Evolutionary conservation across 768 basidiomycete genomes (phyloP), one percentile per base, ranked within the genome.

Genomic region (Cystofilobasidium macerans): DNA sequence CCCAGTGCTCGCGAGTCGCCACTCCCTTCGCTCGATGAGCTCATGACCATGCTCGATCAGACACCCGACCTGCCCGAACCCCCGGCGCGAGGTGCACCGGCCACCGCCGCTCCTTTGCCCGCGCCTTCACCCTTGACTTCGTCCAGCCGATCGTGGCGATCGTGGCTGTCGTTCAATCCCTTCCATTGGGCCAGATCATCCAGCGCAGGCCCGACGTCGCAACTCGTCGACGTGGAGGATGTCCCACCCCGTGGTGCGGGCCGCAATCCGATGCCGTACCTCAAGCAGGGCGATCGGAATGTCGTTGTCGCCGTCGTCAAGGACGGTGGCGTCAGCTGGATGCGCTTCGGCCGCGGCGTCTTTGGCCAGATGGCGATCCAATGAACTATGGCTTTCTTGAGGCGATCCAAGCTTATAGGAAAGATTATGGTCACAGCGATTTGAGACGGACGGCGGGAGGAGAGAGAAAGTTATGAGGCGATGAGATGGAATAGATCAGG

Each of bases 251-350:
- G 28, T 3, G 26, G 51, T 5, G 51, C 51, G 6, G 51, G 51
- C 51, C 26, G 30, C 28, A 54, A 54, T 20, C 51, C 51, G 51
- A 54, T 54, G 51, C 51, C 51, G 3, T 54, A 30, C 51, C 51
- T 54, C 51, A 54, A 54, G 51, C 51, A 54, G 18, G 51, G 51
- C 28, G 51, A 54, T 30, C 28, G 28, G 5, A 54, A 54, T 30
- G 51, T 54, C 51, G 51, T 54, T 30, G 2, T 54, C 18, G 51
- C 51, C 51, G 51, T 54, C 51, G 51, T 54, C 51, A 54, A 28
- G 28, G 51, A 54, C 28, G 51, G 51, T 14, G 51, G 51, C 26
- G n/a, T 54, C 51, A 54, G 51, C 51, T 54, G 51, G 51, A 54
- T 54, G 51, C 51, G 51, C 28, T 54, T 54, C 30, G 51, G 51